Base-by-base conservation (phyloP, 495 filamentous ascomycete genomes). In the Penicillium pancosmium region DNA sequence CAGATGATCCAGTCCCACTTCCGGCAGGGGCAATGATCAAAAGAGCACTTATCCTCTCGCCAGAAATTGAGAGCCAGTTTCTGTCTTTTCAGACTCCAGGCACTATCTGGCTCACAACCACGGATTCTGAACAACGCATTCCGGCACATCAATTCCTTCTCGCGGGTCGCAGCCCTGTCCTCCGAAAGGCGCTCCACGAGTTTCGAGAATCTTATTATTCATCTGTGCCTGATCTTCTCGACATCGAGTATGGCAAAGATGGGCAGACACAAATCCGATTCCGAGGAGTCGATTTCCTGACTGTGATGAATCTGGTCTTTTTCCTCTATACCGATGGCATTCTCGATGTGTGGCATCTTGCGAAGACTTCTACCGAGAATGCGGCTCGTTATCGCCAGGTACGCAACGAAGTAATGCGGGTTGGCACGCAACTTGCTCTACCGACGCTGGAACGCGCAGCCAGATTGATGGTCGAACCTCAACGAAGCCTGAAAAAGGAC, bases 121-220 rank as follows among this genome's bases (percentile, higher is more conserved):
- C 82, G 0, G 67, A 77, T 18, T 90, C 89, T 10, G 82, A 88
- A 11, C 68, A 90, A 33, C 69, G 71, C 40, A 86, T 98, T 34
- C 92, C 94, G 16, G 79, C 90, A n/a, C 93, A 97, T 69, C 84
- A 86, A 50, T 94, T 91, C 70, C 77, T 97, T 44, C 68, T 97
- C 8, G 77, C 84, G 15, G 88, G 85, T 1, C 82, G 94, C 52
- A 96, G 91, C 59, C 74, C 81, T 2, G 73, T 90, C 2, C 64
- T 97, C 41, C 81, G 90, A 54, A 76, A 78, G 16, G 84, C 81
- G 4, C 77, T 97, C 21, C 73, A 75, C 6, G 72, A 81, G 3
- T 81, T 84, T 60, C 76, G 79, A 7, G 61, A 64, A 21, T 63
- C 67, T 5, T 75, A 77, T n/a, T 76, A 70, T 60, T 76, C 68